These are phyloP conservation scores for Dipsacomyces acuminosporus DNA, from an alignment of 371 early-diverging fungal genomes.

Conservation along the genomic window DNA sequence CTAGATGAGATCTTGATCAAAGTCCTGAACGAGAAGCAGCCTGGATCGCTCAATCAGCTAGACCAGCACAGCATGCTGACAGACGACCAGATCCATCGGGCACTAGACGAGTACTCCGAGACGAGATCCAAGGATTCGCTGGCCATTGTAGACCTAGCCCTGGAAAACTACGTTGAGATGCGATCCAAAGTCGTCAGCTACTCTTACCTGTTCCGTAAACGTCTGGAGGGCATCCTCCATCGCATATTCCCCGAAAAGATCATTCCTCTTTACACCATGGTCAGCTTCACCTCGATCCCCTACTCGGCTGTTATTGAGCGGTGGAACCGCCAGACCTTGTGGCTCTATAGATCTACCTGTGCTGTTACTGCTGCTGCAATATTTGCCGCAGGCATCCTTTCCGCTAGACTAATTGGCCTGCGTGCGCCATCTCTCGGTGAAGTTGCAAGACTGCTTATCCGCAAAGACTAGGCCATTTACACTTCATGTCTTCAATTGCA, in stretches of 20 bases:
- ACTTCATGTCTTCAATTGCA: too few species aligned
- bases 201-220: slow-evolving; percentile 69
- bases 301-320: slow-evolving; percentile 51
- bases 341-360: slow-evolving; percentile 24
- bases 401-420: slow-evolving; percentile 8
- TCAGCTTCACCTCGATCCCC: slow-evolving; percentile 83
- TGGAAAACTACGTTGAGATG: slow-evolving; percentile 96
- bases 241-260: slow-evolving; percentile 61
- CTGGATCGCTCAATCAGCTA: too few species aligned
- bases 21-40: slow-evolving; percentile 4
- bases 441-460: slow-evolving; percentile 1
- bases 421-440: slow-evolving; percentile 2
- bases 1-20: slow-evolving; percentile 52
- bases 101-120: slow-evolving; percentile 67
- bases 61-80: slow-evolving; percentile 15
- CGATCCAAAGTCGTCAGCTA: slow-evolving; percentile 71
- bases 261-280: slow-evolving; percentile 95
- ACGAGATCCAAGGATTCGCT: slow-evolving; percentile 73
- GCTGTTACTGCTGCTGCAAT: neutral
- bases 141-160: slow-evolving; percentile 92
- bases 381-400: slow-evolving; percentile 5
- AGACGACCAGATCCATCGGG: slow-evolving; percentile 50
- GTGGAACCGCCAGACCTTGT: slow-evolving; percentile 42
- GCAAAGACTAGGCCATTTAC: neutral
- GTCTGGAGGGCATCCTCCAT: slow-evolving; percentile 72